Percentiles rank a stretch among this genome's conserved stretches.
Conservation (phyloP, 441 rosid genomes). For the Eruca vesicaria region DNA sequence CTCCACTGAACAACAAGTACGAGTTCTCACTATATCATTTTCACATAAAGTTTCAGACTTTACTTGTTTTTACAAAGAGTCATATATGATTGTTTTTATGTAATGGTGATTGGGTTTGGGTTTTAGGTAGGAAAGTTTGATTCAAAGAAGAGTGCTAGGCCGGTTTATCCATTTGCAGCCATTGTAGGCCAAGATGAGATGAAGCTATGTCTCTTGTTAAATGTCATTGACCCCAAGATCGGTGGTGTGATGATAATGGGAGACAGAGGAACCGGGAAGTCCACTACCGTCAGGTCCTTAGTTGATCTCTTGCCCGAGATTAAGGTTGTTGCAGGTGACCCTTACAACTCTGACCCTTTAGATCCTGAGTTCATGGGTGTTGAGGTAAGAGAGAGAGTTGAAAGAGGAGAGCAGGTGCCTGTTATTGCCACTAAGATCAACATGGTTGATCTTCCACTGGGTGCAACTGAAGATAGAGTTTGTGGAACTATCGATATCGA, state of each 20-base stretch:
- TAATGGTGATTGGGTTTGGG: neutral
- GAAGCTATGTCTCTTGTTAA: slow-evolving; percentile 86
- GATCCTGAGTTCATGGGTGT: slow-evolving; percentile 95
- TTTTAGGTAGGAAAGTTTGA: slow-evolving; percentile 57
- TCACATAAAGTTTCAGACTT: slow-evolving; percentile 8
- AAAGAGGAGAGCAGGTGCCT: slow-evolving; percentile 54
- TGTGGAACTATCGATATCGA: slow-evolving; percentile 97
- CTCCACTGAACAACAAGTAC: slow-evolving; percentile 68
- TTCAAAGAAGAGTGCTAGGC: slow-evolving; percentile 78
- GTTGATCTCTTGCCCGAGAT: slow-evolving; percentile 92
- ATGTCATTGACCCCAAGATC: slow-evolving; percentile 95
- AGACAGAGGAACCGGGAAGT: slow-evolving; percentile 95
- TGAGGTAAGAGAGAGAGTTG: slow-evolving; percentile 70
- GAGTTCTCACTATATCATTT: no score
- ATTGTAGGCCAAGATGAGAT: slow-evolving; percentile 99
- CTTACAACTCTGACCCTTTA: slow-evolving; percentile 86
- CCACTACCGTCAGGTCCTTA: slow-evolving; percentile 88
- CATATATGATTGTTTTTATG: neutral
- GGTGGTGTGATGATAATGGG: slow-evolving; percentile 99
- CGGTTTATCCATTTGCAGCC: slow-evolving; percentile 95
- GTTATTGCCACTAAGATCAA: slow-evolving; percentile 65
- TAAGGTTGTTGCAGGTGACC: slow-evolving; percentile 74
- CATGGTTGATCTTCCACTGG: slow-evolving; percentile 96
- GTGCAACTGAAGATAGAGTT: slow-evolving; percentile 96
- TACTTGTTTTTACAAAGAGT: neutral